Evolutionary conservation across 2,329 filamentous ascomycete genomes (phyloP), one percentile per base, ranked within the genome.

Genomic region (Apiospora arundinis): DNA sequence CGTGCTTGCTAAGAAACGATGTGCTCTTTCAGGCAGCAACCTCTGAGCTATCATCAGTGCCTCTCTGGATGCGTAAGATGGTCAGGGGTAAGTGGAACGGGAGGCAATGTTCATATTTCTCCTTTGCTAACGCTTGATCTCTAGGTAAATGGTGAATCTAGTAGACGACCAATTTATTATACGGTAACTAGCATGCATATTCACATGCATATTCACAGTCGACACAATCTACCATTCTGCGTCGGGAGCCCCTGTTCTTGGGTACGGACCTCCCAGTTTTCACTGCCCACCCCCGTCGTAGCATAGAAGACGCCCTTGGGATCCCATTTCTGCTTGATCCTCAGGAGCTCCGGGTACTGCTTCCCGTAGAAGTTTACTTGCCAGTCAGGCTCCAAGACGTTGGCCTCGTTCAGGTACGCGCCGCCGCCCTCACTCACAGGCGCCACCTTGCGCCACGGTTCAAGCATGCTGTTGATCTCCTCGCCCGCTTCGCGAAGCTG

Each of bases 291-390:
- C 11, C 75, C 81, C 1, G 79, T 80, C 2, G 75, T 76, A 23
- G 81, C 83, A 63, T 84, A 82, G 45, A 83, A 84, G 2, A 85
- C 42, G 3, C 74, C 75, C 4, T 77, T 40, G 9, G 81, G 75
- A 75, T 85, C 85, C 73, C 82, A 85, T 49, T 76, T 80, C 21
- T 79, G 73, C 79, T 87, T 87, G 44, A 87, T 77, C 0, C 25
- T 52, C 25, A 77, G 25, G 49, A 83, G 72, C 3, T 71, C 68
- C 1, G 67, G 60, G 70, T 83, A 83, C 65, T 82, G 81, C 0
- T 66, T 71, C 11, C 82, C 82, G 71, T 77, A 83, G 71, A 82
- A 83, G 5, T 69, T 72, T 9, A 76, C 67, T 73, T 81, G 74
- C 73, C 76, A 83, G 45, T 79, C 71, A 2, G 75, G 74, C 46